Evolutionary conservation across 192 early-diverging fungal species (phyloP).

Genomic region (Gaertneriomyces semiglobifer): DNA sequence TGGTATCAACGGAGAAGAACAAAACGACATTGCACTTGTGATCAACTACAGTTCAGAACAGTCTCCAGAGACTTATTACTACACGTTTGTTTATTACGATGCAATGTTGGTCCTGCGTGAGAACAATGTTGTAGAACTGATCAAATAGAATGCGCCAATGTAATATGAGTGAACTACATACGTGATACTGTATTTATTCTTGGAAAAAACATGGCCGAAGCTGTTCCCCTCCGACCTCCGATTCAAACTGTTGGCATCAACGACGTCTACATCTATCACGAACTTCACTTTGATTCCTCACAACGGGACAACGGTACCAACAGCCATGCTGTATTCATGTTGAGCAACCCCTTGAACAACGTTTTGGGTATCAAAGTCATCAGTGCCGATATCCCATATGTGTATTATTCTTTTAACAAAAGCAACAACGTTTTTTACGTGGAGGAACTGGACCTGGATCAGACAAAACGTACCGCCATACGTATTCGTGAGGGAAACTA

Average conservation of each 20-base stretch:
- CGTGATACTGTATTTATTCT: neutral
- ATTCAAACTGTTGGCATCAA: neutral
- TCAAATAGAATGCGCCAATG: neutral
- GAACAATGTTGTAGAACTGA: neutral
- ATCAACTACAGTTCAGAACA: neutral
- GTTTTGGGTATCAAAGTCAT: neutral
- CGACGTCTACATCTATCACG: neutral
- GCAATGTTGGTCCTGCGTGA: constrained; percentile 1
- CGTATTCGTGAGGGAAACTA: constrained; percentile 3
- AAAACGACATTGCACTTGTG: neutral
- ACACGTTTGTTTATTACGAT: neutral
- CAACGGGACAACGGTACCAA: neutral
- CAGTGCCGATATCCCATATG: neutral
- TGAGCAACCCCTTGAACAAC: constrained; percentile 1
- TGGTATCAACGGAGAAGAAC: constrained; percentile 4
- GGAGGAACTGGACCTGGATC: neutral
- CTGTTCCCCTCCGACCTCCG: neutral
- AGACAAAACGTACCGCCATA: neutral
- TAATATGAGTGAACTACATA: neutral
- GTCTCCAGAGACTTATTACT: neutral
- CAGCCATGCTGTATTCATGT: neutral
- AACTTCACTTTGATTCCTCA: neutral
- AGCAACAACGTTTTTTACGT: neutral
- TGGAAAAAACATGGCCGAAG: neutral
- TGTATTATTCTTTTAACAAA: neutral